Percentiles rank a stretch among this genome's conserved stretches.
Conservation (phyloP, 2,329 filamentous ascomycete species). For the Thelonectria blattea region DNA sequence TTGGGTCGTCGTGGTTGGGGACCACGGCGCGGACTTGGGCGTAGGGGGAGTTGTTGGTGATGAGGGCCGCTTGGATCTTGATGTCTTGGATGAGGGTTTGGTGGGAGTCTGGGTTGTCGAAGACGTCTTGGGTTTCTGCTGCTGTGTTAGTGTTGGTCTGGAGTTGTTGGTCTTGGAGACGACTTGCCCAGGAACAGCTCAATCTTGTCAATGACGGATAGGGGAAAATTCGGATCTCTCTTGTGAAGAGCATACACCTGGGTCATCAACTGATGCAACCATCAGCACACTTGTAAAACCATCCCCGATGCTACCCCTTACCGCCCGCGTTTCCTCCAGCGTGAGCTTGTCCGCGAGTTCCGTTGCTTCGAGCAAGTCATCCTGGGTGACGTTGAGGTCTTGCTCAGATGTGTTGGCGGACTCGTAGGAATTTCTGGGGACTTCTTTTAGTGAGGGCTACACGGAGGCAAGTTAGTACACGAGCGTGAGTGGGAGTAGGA, state of each 20-base stretch:
- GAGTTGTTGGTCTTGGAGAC: neutral
- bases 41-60: conserved; percentile 61
- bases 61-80: conserved; percentile 58
- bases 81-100: conserved; percentile 55
- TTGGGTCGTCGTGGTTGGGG: conserved; percentile 58
- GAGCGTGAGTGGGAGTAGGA: neutral
- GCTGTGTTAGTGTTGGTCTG: neutral
- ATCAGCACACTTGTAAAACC: neutral
- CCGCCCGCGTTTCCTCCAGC: conserved; percentile 43
- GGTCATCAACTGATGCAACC: conserved; percentile 40
- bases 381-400: conserved; percentile 47
- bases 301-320: conserved; percentile 20
- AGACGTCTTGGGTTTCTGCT: conserved; percentile 40
- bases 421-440: neutral
- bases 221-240: conserved; percentile 48
- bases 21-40: conserved; percentile 61
- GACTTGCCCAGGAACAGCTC: conserved; percentile 44
- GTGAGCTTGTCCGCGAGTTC: conserved; percentile 44
- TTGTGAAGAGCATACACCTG: conserved; percentile 44
- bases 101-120: conserved; percentile 46
- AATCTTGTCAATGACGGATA: conserved; percentile 44
- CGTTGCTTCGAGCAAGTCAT: conserved; percentile 53
- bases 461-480: neutral
- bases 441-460: conserved; percentile 6
- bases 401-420: neutral